Percentiles rank a stretch among this genome's conserved stretches.
Evolutionary conservation across 176 grass and related monocot species (phyloP).

Genomic region (Puccinellia tenuiflora): DNA sequence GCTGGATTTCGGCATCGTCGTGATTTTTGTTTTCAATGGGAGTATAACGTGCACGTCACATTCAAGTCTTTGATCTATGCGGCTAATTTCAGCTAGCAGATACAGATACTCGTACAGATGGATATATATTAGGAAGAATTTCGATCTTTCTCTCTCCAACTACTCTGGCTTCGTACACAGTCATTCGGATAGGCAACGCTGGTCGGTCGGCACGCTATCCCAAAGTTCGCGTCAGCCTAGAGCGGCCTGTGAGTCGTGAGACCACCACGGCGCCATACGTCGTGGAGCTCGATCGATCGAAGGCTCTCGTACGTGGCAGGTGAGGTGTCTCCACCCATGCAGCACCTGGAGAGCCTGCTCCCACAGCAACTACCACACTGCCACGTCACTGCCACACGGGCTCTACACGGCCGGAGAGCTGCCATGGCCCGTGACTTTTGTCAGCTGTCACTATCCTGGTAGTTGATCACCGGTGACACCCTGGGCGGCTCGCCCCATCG

Average conservation of each 20-base stretch:
- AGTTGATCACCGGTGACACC: conserved; percentile 4
- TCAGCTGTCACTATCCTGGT: conserved; percentile 3
- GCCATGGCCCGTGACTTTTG: background rate
- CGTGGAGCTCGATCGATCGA: too few relatives aligned
- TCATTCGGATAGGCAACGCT: background rate
- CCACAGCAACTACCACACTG: background rate
- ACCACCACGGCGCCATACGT: background rate
- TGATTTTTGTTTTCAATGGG: background rate
- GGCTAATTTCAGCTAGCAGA: background rate
- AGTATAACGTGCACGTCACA: background rate
- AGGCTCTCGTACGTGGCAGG: conserved; percentile 47
- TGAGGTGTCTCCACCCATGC: background rate
- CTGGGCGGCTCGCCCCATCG: background rate
- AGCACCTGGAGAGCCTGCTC: conserved; percentile 33
- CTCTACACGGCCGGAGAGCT: background rate
- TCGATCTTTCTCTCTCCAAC: background rate
- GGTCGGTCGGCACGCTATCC: background rate
- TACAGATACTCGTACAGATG: too few relatives aligned
- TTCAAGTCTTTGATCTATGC: background rate
- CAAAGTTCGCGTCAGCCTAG: background rate
- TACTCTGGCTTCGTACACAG: background rate
- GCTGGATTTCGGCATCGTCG: background rate
- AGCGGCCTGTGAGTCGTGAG: background rate
- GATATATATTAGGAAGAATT: background rate
- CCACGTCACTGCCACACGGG: background rate